Base-by-base conservation (phyloP, 768 basidiomycete species). In the Infundibulicybe gibba region DNA sequence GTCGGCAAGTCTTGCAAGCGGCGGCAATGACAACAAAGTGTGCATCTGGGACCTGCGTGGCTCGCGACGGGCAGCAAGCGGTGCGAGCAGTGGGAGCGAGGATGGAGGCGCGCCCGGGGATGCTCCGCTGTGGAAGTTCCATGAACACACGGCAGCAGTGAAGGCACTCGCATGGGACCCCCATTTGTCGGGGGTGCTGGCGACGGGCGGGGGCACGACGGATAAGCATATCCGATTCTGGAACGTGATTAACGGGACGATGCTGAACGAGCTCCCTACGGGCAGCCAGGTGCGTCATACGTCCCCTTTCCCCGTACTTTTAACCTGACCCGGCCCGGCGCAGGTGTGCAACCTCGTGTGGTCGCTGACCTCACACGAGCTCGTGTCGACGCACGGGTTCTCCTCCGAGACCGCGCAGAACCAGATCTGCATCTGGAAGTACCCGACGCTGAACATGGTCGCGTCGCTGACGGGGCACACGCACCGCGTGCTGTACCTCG, bases 111-210 rank as follows among this genome's bases (percentile, higher is more conserved):
- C 25, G 32, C 57, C 57, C 3, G 74, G 72, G 0, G 83, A 85
- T 49, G 63, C 73, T 19, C 97, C 94, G 2, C 65, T 97, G 8
- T 97, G 86, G 82, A 91, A 91, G 62, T 99, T 97, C 62, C 90
- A 93, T 49, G 94, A 99, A 52, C 95, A 99, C 62, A 87, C 87
- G 2, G 95, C 97, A 1, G 95, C 95, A 3, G 95, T 99, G 46
- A 98, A 98, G 59, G 95, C 95, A 5, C 84, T 99, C 21, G 94
- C 95, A 5, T 99, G 97, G 95, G 94, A 93, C 64, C 94, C 95
- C 5, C 97, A 99, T 66, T 77, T 95, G 39, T 73, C 85, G 10
- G 93, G 94, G 1, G 77, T 97, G 2, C 69, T 98, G 31, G 97
- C 95, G 1, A 93, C 90, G 6, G 97, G 97, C 5, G 95, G 95